Percentiles rank a stretch among this genome's conserved stretches.
phyloP scores from a whole-genome alignment of 805 yeast genomes.

The Yarrowia divulgata region DNA sequence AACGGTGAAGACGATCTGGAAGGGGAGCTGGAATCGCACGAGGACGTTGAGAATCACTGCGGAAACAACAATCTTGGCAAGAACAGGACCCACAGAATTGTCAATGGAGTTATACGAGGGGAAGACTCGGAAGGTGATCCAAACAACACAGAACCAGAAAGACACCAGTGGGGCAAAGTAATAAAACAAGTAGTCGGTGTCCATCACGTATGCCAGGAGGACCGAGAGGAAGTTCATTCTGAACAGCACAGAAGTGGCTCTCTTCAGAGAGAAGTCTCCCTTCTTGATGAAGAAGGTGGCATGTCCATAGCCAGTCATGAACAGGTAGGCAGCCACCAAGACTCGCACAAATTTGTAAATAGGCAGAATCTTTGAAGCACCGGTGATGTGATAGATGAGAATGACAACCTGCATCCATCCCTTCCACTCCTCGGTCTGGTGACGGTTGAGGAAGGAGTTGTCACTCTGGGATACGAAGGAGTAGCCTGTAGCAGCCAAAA shows the following conservation, averaged over 20 bases:
- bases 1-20: slow-evolving; percentile 42
- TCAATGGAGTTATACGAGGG: slow-evolving; percentile 41
- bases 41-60: slow-evolving; percentile 38
- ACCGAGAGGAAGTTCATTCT: slow-evolving; percentile 44
- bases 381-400: slow-evolving; percentile 46
- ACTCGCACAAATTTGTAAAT: slow-evolving; percentile 45
- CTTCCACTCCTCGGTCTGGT: slow-evolving; percentile 46
- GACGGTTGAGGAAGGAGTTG: slow-evolving; percentile 45
- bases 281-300: slow-evolving; percentile 44
- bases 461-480: slow-evolving; percentile 39
- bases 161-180: slow-evolving; percentile 46
- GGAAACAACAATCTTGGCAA: slow-evolving; percentile 42
- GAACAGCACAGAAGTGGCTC: slow-evolving; percentile 45
- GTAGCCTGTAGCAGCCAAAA: slow-evolving; percentile 33
- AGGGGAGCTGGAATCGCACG: slow-evolving; percentile 42
- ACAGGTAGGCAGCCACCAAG: slow-evolving; percentile 45
- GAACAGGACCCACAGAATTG: slow-evolving; percentile 39
- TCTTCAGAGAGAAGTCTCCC: slow-evolving; percentile 44
- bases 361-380: slow-evolving; percentile 45
- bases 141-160: slow-evolving; percentile 45
- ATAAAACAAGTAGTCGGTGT: slow-evolving; percentile 45
- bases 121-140: slow-evolving; percentile 43
- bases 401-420: slow-evolving; percentile 47
- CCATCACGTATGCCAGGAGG: slow-evolving; percentile 45
- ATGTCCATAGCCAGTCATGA: slow-evolving; percentile 46